A percentile compares a stretch with the other conserved stretches of the same genome.
These are phyloP conservation scores for Tubosaeta sp. DNA, from an alignment of 768 basidiomycete genomes.

Conservation along the genomic window DNA sequence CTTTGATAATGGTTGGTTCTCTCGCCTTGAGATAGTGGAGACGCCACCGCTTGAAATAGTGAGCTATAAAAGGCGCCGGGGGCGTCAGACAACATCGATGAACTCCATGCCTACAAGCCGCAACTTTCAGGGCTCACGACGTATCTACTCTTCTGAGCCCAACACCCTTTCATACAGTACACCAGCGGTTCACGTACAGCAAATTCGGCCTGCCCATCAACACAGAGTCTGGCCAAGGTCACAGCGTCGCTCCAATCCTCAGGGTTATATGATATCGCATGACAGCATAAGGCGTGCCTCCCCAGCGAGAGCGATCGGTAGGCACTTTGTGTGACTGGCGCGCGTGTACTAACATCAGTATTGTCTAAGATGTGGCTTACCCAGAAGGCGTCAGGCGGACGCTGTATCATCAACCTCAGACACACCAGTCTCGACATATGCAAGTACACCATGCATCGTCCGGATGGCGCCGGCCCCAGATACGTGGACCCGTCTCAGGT, in stretches of 20 bases:
- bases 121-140: not conserved
- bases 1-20: slow-evolving; percentile 5
- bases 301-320: slow-evolving; percentile 7
- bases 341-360: not conserved
- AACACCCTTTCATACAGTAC: not conserved
- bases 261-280: not conserved
- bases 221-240: not conserved
- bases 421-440: not conserved
- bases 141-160: slow-evolving; percentile 2
- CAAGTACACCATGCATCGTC: not conserved
- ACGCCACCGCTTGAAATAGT: slow-evolving; percentile 3
- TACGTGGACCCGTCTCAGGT: not conserved
- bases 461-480: not conserved
- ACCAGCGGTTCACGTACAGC: not conserved
- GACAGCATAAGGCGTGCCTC: not conserved
- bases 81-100: not conserved
- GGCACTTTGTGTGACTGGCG: not conserved
- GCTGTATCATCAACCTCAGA: not conserved
- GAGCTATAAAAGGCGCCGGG: slow-evolving; percentile 5
- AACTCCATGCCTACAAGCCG: slow-evolving; percentile 1
- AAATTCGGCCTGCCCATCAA: not conserved
- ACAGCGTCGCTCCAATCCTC: slow-evolving; percentile 2
- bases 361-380: slow-evolving; percentile 2
- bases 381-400: not conserved
- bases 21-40: slow-evolving; percentile 3